Evolutionary conservation across 2,329 filamentous ascomycete genomes (phyloP).

Genomic region (Hypoxylon sp.): DNA sequence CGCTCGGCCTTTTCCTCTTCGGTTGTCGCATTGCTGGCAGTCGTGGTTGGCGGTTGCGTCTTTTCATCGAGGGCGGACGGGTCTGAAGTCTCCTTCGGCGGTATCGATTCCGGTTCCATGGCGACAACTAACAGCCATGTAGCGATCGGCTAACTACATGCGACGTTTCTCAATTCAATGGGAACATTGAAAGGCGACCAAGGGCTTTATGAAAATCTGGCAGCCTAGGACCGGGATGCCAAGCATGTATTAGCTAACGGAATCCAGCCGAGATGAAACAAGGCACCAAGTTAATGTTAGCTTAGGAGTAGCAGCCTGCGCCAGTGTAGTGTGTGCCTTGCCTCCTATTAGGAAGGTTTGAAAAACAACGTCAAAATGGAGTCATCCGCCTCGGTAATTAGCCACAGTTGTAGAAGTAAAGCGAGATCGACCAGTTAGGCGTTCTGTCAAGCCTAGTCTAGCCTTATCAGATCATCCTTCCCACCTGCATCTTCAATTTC

Average conservation of each 20-base stretch:
- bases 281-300: constrained; percentile 28
- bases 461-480: constrained; percentile 6
- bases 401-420: constrained; percentile 4
- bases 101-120: constrained; percentile 46
- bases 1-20: constrained; percentile 53
- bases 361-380: constrained; percentile 2
- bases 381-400: not conserved
- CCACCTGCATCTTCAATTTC: constrained; percentile 8
- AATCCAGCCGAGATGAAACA: constrained; percentile 31
- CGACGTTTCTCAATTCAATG: constrained; percentile 4
- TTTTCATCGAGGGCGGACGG: constrained; percentile 23
- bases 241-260: constrained; percentile 5
- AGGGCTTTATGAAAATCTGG: not conserved
- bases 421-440: not conserved
- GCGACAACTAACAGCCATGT: constrained; percentile 7
- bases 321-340: not conserved
- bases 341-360: constrained; percentile 1
- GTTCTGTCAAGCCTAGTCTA: constrained; percentile 4
- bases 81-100: constrained; percentile 14
- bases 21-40: constrained; percentile 28
- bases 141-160: constrained; percentile 1
- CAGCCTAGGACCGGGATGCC: constrained; percentile 15
- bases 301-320: constrained; percentile 6
- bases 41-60: constrained; percentile 17
- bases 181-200: not conserved